Evolutionary conservation across 192 early-diverging fungal species (phyloP), one percentile per base, ranked within the genome.

Genomic region (Entomortierella parvispora): DNA sequence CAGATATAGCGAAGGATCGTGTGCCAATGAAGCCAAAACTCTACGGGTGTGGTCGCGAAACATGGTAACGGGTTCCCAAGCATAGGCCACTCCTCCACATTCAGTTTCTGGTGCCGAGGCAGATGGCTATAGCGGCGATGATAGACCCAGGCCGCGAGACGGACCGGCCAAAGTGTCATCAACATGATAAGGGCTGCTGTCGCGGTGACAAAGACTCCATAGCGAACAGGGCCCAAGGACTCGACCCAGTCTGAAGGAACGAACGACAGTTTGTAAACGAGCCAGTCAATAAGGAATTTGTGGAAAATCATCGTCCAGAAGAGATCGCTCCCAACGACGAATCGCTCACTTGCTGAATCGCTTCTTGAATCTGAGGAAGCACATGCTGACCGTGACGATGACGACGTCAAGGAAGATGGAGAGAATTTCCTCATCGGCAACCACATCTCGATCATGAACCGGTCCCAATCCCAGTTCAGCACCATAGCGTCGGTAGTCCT

Each of bases 21-120:
- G 7, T 77, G 74, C 74, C 74, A 77, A 45, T 46, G 55, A 42
- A 40, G 33, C 74, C 74, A 77, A 22, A 77, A 68, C 4, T 77
- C 65, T 0, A 40, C 54, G 0, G 74, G 74, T 2, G 65, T 62
- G 22, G 51, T 22, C 18, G 74, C 74, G 50, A 77, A 77, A 11
- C 53, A 59, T 1, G 74, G 74, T 0, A 68, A 17, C n/a, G 50
- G 59, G 53, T 18, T 51, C 28, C 33, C 47, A 4, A 77, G 46
- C 60, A 77, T 63, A 14, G 54, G 55, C 65, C 65, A 77, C 26
- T 77, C 74, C 3, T 17, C 20, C 10, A 60, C 44, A 5, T 62
- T 32, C 20, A 60, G 18, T 0, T 5, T 49, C 23, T 7, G 32
- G 65, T 67, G 23, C 11, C 17, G 2, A 48, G 14, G 20, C 45